Base-by-base conservation (phyloP, 805 yeast genomes). In the Starmerella davenportii region DNA sequence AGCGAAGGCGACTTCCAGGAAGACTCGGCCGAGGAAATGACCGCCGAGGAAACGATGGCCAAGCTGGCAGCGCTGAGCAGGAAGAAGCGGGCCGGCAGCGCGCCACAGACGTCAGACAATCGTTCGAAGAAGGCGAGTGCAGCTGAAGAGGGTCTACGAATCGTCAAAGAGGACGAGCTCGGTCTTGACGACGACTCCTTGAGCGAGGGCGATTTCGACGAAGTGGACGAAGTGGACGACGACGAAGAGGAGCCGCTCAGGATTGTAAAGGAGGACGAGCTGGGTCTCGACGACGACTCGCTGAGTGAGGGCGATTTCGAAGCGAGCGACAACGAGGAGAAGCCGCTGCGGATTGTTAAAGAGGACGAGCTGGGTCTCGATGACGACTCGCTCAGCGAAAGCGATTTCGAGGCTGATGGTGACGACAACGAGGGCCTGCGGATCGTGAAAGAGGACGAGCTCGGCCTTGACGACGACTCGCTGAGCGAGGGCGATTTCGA, bases 1-100 rank as follows among this genome's bases (percentile, higher is more conserved):
- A 40, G 42, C 18, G 48, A 45, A 15, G 40, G 39, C 16, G 46
- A 43, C 24, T 51, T 54, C 34, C 58, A 51, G 33, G 45, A 33
- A 4, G 25, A 35, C 18, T 15, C 25, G n/a, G 39, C 7, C 13
- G 38, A 25, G 18, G 23, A 34, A 9, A 39, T 45, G 47, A 14
- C 52, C 36, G 34, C 46, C 9, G 52, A 49, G 32, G 49, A 45
- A 16, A 50, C 51, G 15, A 47, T 40, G 50, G 52, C 44, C 27
- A 48, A 50, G 29, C 43, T 47, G 4, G 41, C 43, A 18, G 47
- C 49, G 4, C 28, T 43, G 15, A 43, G 44, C 4, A 33, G 35
- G 34, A 36, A 36, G 17, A 25, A 16, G 2, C 24, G 11, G 21
- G 19, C 29, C 31, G 13, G 34, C 36, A 19, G 31, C 37, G 41